Percentiles rank a stretch among this genome's conserved stretches.
These are phyloP conservation scores for Sonneratia alba DNA, from an alignment of 345 rosid species.

Conservation along the genomic window DNA sequence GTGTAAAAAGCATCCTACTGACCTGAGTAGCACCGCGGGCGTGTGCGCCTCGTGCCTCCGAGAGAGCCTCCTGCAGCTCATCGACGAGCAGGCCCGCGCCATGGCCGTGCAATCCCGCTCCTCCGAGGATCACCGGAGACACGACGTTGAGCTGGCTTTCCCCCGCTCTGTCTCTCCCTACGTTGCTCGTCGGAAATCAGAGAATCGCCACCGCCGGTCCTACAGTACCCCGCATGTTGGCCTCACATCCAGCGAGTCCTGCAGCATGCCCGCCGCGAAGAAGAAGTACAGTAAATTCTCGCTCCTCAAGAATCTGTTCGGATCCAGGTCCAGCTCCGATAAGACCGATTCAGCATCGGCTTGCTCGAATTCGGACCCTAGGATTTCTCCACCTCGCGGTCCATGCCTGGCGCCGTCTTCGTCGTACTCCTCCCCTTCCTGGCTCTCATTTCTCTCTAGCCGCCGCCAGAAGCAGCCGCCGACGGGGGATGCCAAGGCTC, in stretches of 20 bases:
- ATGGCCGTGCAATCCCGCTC: constrained; percentile 1
- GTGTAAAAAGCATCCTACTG: constrained; percentile 59
- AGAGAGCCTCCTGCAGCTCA: constrained; percentile 40
- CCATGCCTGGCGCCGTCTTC: constrained; percentile 6
- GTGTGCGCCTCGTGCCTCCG: constrained; percentile 91
- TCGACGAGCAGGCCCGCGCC: constrained; percentile 36
- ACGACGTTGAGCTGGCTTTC: constrained; percentile 30
- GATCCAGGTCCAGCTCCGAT: constrained; percentile 71
- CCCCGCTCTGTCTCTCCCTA: constrained; percentile 85
- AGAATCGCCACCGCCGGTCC: constrained; percentile 29
- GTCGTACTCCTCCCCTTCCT: constrained; percentile 32
- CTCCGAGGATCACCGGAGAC: constrained; percentile 1
- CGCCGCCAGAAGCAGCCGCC: constrained; percentile 21
- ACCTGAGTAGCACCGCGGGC: constrained; percentile 56
- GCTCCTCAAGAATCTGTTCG: constrained; percentile 42
- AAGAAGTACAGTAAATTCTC: constrained; percentile 37
- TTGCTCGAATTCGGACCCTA: constrained; percentile 17
- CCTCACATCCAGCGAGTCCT: constrained; percentile 11
- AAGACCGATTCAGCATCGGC: constrained; percentile 19
- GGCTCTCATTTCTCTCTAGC: constrained; percentile 46
- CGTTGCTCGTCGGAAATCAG: constrained; percentile 36
- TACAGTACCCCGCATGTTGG: constrained; percentile 69
- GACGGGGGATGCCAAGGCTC: constrained; percentile 23
- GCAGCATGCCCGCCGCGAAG: constrained; percentile 4
- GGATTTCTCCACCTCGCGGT: background rate